These are phyloP conservation scores for Pseudoscleropodium purum DNA, from an alignment of 225 moss, liverwort and hornwort genomes.

Conservation along the genomic window DNA sequence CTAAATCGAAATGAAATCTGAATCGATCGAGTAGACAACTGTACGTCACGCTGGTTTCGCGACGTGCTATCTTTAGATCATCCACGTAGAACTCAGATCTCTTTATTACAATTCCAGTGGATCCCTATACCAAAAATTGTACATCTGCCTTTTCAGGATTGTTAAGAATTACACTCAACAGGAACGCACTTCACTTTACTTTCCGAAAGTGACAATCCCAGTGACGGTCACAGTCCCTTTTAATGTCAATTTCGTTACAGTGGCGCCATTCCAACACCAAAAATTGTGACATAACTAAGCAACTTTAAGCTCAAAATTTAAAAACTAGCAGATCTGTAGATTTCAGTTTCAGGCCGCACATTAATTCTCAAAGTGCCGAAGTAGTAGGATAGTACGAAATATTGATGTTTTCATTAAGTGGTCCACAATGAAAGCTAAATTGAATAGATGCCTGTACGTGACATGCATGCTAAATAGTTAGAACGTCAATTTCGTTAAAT, in stretches of 20 bases:
- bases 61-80: neutral
- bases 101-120: neutral
- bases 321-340: neutral
- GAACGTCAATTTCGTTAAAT: too few species aligned
- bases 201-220: neutral
- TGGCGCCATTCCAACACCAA: neutral
- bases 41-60: neutral
- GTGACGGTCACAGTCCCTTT: too few species aligned
- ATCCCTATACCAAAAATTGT: neutral
- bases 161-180: neutral
- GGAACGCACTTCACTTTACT: neutral
- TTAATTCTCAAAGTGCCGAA: neutral
- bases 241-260: neutral
- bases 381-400: too few species aligned
- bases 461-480: too few species aligned
- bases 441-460: too few species aligned
- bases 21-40: neutral
- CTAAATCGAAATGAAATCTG: neutral
- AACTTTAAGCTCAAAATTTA: neutral
- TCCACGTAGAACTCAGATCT: neutral
- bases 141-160: too few species aligned
- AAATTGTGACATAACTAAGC: neutral
- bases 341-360: neutral
- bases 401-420: too few species aligned
- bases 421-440: too few species aligned